Conservation (phyloP, 2,329 filamentous ascomycete species). For the Claviceps lovelessii region DNA sequence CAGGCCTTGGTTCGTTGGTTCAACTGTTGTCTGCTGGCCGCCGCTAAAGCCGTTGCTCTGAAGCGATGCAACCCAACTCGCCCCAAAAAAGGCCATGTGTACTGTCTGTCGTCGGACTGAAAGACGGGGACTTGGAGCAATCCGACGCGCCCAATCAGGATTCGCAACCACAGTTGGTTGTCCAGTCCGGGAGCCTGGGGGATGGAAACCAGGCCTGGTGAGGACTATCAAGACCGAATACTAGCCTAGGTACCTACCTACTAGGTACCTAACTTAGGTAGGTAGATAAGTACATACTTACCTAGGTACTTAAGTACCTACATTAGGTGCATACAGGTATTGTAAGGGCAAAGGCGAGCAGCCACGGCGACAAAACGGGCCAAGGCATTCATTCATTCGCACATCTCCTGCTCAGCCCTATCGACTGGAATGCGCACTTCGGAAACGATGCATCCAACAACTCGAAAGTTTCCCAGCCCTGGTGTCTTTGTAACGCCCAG, state of each 20-base stretch:
- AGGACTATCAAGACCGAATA: background rate
- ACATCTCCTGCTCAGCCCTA: constrained; percentile 8
- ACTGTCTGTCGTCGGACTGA: background rate
- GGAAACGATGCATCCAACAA: background rate
- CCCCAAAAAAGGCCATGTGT: background rate
- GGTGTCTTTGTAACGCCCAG: background rate
- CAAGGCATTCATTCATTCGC: background rate
- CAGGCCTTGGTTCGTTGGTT: background rate
- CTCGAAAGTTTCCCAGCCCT: background rate
- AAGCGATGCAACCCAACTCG: background rate
- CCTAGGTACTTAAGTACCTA: too few species aligned
- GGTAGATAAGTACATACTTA: too few species aligned
- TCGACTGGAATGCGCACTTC: constrained; percentile 1
- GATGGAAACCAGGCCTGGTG: background rate
- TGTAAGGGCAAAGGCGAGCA: background rate
- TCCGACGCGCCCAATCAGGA: constrained; percentile 3
- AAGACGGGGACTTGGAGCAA: background rate
- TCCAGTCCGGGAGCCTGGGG: background rate
- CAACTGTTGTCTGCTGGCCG: background rate
- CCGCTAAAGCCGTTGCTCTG: background rate
- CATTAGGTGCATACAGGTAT: too few species aligned
- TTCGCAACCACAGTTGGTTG: background rate
- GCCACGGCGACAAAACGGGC: background rate
- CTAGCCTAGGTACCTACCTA: too few species aligned
- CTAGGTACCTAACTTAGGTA: too few species aligned